A percentile compares a stretch with the other conserved stretches of the same genome.
Evolutionary conservation across 805 yeast species (phyloP).

Genomic region (Candida multigemmis): DNA sequence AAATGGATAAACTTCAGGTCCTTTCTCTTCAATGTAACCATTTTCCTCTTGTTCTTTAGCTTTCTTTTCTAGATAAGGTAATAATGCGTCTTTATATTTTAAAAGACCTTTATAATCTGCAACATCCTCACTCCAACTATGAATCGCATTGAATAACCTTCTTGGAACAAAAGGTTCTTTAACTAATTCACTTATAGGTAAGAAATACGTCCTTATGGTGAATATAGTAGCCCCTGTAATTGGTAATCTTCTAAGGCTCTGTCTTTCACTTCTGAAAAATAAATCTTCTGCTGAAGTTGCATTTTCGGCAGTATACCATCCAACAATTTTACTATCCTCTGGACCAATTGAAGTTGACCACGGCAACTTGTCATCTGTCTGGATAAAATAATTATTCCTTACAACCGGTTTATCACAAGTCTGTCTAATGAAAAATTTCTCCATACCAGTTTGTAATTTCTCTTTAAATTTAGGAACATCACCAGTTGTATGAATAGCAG

Average conservation of each 20-base stretch:
- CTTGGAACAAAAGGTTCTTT: slow-evolving; percentile 56
- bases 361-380: slow-evolving; percentile 51
- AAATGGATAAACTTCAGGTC: slow-evolving; percentile 34
- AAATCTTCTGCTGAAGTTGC: slow-evolving; percentile 39
- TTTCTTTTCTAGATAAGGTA: slow-evolving; percentile 44
- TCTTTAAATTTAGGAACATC: slow-evolving; percentile 60
- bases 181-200: slow-evolving; percentile 44
- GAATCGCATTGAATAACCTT: slow-evolving; percentile 48
- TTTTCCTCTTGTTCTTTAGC: slow-evolving; percentile 39
- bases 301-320: slow-evolving; percentile 54
- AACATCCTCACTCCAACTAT: slow-evolving; percentile 54
- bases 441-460: slow-evolving; percentile 55
- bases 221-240: slow-evolving; percentile 47
- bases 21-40: slow-evolving; percentile 32
- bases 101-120: slow-evolving; percentile 50
- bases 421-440: slow-evolving; percentile 50
- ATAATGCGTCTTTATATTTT: slow-evolving; percentile 41
- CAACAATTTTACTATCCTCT: slow-evolving; percentile 42
- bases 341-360: slow-evolving; percentile 61
- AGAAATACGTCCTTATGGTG: slow-evolving; percentile 56
- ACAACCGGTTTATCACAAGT: slow-evolving; percentile 57
- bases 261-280: slow-evolving; percentile 58
- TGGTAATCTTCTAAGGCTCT: slow-evolving; percentile 53
- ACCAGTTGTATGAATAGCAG: slow-evolving; percentile 54
- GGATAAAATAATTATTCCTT: slow-evolving; percentile 57